phyloP scores from a whole-genome alignment of 495 filamentous ascomycete genomes.

The Stereocaulon alpinum region DNA sequence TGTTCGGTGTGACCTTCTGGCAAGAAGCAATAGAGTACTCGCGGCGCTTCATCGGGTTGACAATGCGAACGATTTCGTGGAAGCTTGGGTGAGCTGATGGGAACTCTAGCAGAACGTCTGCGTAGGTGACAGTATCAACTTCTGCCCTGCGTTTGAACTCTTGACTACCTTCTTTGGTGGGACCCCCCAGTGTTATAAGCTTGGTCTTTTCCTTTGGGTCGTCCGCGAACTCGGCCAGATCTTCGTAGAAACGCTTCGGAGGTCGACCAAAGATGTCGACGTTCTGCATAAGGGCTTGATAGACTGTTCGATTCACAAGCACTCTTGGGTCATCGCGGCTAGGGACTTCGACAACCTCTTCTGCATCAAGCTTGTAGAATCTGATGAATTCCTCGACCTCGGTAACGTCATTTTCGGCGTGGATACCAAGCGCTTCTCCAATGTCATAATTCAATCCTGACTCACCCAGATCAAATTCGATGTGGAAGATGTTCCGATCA shows the following conservation, averaged over 20 bases:
- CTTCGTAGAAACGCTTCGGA: conserved; percentile 94
- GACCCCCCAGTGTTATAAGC: conserved; percentile 63
- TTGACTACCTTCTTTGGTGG: conserved; percentile 58
- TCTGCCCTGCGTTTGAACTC: conserved; percentile 94
- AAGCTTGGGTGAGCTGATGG: conserved; percentile 80
- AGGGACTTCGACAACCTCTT: conserved; percentile 81
- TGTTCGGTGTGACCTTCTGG: conserved; percentile 79
- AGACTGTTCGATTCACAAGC: conserved; percentile 83
- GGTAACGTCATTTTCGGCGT: conserved; percentile 77
- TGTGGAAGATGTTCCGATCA: conserved; percentile 99
- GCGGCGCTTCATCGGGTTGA: conserved; percentile 84
- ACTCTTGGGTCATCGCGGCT: conserved; percentile 69
- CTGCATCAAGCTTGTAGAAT: conserved; percentile 72
- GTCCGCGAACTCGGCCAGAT: conserved; percentile 74
- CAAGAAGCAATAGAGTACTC: conserved; percentile 97
- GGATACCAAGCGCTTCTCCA: conserved; percentile 94
- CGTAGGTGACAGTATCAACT: conserved; percentile 86
- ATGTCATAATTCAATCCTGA: conserved; percentile 93
- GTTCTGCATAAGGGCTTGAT: conserved; percentile 86
- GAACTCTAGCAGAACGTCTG: conserved; percentile 81
- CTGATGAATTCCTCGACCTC: conserved; percentile 79
- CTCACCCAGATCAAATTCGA: conserved; percentile 89
- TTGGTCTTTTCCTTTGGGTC: conserved; percentile 73
- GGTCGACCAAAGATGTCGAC: conserved; percentile 95
- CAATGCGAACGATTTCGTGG: conserved; percentile 81